phyloP scores from a whole-genome alignment of 2,329 filamentous ascomycete genomes.

The Fusarium globosum region DNA sequence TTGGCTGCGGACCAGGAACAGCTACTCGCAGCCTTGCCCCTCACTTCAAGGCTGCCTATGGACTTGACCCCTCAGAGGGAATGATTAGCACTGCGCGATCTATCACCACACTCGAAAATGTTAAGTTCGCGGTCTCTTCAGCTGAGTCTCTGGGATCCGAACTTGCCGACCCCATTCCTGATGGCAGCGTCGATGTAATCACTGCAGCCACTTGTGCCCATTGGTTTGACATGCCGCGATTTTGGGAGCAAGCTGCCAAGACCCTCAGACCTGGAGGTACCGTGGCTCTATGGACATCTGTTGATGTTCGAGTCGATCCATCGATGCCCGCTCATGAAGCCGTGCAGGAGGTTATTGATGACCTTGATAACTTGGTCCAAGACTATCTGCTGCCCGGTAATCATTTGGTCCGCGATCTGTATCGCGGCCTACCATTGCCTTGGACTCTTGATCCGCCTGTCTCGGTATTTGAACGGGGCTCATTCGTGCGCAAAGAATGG shows the following conservation, averaged over 20 bases:
- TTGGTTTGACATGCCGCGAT: constrained; percentile 1
- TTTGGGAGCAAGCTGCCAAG: background rate
- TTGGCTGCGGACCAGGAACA: constrained; percentile 7
- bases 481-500: constrained; percentile 3
- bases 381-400: background rate
- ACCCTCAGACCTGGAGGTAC: background rate
- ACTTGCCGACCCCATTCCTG: background rate
- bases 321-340: background rate
- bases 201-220: constrained; percentile 1
- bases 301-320: background rate
- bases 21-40: background rate
- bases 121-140: background rate
- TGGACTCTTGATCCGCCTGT: background rate
- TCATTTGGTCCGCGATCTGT: background rate
- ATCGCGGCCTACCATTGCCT: background rate
- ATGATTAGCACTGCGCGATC: background rate
- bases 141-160: background rate
- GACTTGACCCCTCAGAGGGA: background rate
- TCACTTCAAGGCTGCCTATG: background rate
- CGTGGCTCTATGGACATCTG: background rate
- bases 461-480: background rate
- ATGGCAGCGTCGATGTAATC: background rate
- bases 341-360: background rate
- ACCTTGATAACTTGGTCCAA: background rate
- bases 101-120: background rate